These are phyloP conservation scores for Ceratocystis colombiana DNA, from an alignment of 2,329 filamentous ascomycete genomes.

Conservation along the genomic window DNA sequence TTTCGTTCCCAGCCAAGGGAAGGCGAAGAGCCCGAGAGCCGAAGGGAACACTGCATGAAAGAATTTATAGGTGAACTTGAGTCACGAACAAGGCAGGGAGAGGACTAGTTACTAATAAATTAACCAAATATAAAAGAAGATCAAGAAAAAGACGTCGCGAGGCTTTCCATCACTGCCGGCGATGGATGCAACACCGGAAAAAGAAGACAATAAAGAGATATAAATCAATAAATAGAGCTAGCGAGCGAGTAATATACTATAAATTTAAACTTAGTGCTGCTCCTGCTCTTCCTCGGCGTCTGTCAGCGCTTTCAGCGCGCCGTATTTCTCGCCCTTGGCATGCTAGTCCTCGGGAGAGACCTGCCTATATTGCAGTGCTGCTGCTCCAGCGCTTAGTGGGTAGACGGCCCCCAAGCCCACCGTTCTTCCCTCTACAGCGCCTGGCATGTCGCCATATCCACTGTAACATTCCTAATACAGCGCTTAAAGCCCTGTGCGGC, in stretches of 20 bases:
- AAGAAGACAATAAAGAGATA: not conserved
- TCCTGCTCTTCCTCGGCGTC: not conserved
- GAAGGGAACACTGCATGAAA: not conserved
- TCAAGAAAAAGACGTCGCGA: not conserved
- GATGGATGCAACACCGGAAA: not conserved
- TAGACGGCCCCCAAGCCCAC: too few relatives aligned
- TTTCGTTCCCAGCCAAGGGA: not conserved
- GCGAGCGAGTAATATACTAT: not conserved
- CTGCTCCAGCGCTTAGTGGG: too few relatives aligned
- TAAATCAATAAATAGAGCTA: not conserved
- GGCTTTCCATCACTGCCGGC: constrained; percentile 1
- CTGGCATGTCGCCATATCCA: too few relatives aligned
- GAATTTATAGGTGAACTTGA: not conserved
- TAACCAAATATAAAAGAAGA: not conserved
- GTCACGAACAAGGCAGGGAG: not conserved
- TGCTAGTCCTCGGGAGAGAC: too few relatives aligned
- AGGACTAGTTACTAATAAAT: not conserved
- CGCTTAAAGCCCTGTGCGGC: too few relatives aligned
- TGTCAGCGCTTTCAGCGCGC: not conserved
- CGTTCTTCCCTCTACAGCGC: too few relatives aligned
- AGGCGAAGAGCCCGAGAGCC: constrained; percentile 10
- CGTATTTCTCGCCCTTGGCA: not conserved
- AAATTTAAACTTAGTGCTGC: not conserved
- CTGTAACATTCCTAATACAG: too few relatives aligned
- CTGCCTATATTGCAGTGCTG: too few relatives aligned